phyloP scores from a whole-genome alignment of 306 rosid genomes.

The Glycyrrhiza uralensis region DNA sequence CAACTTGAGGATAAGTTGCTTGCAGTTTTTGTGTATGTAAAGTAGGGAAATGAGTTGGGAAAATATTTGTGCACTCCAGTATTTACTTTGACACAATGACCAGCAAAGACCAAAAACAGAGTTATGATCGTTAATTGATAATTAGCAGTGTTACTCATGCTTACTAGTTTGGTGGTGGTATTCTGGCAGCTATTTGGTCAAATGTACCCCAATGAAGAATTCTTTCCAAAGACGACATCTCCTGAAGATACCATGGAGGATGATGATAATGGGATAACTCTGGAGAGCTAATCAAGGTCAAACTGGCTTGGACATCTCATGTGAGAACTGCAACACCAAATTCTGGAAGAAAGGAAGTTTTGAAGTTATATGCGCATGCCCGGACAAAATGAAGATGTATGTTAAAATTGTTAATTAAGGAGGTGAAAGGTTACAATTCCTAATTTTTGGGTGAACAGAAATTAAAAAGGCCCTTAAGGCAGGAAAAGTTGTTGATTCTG shows the following conservation, averaged over 20 bases:
- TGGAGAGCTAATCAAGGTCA: slow-evolving; percentile 31
- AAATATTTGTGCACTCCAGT: neutral
- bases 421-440: neutral
- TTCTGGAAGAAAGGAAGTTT: slow-evolving; percentile 12
- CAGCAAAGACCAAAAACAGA: neutral
- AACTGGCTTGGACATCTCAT: slow-evolving; percentile 4
- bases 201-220: slow-evolving; percentile 46
- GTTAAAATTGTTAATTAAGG: neutral
- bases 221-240: slow-evolving; percentile 42
- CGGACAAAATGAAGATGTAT: neutral
- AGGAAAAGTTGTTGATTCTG: neutral
- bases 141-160: neutral
- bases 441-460: neutral
- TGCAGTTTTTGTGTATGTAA: neutral
- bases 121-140: neutral
- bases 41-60: neutral
- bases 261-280: slow-evolving; percentile 34
- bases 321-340: neutral
- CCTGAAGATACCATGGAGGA: slow-evolving; percentile 37
- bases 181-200: slow-evolving; percentile 41
- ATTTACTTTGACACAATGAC: neutral
- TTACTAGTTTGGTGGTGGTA: slow-evolving; percentile 25
- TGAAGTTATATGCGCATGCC: neutral
- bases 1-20: neutral
- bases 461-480: neutral